A percentile compares a stretch with the other conserved stretches of the same genome.
phyloP scores from a whole-genome alignment of 1,139 yeast species.

The Neolecta irregularis region DNA sequence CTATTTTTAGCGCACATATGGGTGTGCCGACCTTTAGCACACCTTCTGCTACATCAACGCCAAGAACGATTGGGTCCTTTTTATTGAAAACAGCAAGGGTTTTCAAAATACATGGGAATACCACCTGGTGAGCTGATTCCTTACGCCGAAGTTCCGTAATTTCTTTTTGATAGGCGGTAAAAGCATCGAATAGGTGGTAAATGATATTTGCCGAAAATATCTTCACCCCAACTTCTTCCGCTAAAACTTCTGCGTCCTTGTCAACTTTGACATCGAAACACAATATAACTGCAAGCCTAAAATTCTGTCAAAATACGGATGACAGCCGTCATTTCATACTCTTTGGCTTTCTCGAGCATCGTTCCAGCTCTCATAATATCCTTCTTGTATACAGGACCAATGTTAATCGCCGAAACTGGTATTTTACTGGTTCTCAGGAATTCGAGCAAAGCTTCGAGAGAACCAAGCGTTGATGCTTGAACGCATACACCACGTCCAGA shows the following conservation, averaged over 20 bases:
- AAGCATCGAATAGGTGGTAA: constrained; percentile 88
- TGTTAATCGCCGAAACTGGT: constrained; percentile 70
- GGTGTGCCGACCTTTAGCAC: constrained; percentile 84
- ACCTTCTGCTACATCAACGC: constrained; percentile 94
- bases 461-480: constrained; percentile 96
- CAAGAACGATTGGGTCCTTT: constrained; percentile 97
- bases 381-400: constrained; percentile 95
- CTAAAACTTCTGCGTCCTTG: constrained; percentile 96
- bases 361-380: constrained; percentile 96
- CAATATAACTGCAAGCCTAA: constrained; percentile 60
- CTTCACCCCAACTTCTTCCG: constrained; percentile 78
- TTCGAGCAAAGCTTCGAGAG: constrained; percentile 88
- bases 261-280: constrained; percentile 96
- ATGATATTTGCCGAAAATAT: constrained; percentile 92
- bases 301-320: background rate
- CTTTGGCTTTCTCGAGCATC: constrained; percentile 93
- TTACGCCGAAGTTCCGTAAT: constrained; percentile 79
- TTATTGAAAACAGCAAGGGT: constrained; percentile 93
- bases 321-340: constrained; percentile 27
- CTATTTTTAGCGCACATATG: constrained; percentile 80
- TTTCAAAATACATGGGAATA: constrained; percentile 87
- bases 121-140: constrained; percentile 76
- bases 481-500: constrained; percentile 95
- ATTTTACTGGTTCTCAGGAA: constrained; percentile 97
- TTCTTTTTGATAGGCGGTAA: constrained; percentile 80